Percentiles rank a stretch among this genome's conserved stretches.
Evolutionary conservation across 176 grass and related monocot species (phyloP).

Genomic region (Lolium perenne): DNA sequence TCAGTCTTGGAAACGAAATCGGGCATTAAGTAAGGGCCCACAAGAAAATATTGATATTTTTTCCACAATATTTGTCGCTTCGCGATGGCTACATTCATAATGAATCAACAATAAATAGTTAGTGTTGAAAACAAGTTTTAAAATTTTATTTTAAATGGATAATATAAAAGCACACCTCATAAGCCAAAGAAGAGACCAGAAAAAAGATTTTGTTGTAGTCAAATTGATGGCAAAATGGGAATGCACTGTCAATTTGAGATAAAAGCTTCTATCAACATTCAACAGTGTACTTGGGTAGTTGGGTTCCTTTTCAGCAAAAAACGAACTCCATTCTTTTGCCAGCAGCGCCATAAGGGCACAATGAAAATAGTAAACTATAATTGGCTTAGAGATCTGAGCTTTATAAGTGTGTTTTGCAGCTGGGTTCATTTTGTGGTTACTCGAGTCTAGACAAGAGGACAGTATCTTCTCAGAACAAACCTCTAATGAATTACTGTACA

Average conservation of each 20-base stretch:
- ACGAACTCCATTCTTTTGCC: too few relatives aligned
- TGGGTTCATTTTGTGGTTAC: conserved; percentile 14
- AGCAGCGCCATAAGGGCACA: conserved; percentile 14
- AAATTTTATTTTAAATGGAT: neutral
- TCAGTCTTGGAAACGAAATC: conserved; percentile 17
- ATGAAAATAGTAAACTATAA: conserved; percentile 11
- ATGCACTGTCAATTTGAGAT: neutral
- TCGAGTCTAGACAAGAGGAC: neutral
- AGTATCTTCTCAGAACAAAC: neutral
- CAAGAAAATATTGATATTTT: neutral
- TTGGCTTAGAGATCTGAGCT: conserved; percentile 32
- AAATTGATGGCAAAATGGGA: neutral
- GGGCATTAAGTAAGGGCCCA: neutral
- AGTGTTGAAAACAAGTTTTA: neutral
- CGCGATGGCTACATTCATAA: neutral
- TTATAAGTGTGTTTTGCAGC: conserved; percentile 20
- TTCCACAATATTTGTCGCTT: neutral
- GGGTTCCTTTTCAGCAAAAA: conserved; percentile 8
- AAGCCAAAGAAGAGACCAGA: neutral
- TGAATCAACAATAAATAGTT: neutral
- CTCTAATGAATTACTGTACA: conserved; percentile 35
- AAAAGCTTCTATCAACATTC: conserved; percentile 9
- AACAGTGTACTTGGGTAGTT: conserved; percentile 24
- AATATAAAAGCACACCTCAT: neutral
- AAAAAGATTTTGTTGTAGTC: neutral